A percentile compares a stretch with the other conserved stretches of the same genome.
Evolutionary conservation across 495 filamentous ascomycete genomes (phyloP).

Genomic region (Lepraria neglecta): DNA sequence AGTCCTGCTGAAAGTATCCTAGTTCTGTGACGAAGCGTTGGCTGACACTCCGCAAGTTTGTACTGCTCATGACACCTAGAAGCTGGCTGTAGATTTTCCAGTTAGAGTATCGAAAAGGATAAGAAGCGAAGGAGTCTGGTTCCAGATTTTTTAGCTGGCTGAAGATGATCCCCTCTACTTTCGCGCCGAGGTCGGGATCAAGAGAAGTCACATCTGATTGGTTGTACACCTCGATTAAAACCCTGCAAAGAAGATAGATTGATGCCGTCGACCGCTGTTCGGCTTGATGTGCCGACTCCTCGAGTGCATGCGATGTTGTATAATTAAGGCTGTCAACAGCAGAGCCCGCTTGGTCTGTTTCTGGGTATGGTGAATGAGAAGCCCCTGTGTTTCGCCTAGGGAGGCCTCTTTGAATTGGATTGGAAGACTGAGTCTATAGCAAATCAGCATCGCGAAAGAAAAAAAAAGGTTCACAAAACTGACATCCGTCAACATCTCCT

Average conservation of each 20-base stretch:
- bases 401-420: constrained; percentile 19
- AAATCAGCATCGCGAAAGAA: constrained; percentile 4
- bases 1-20: constrained; percentile 64
- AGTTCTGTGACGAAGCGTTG: constrained; percentile 76
- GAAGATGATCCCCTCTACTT: constrained; percentile 90
- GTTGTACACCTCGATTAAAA: constrained; percentile 86
- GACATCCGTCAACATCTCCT: constrained; percentile 60
- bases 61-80: constrained; percentile 88
- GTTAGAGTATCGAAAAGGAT: constrained; percentile 79
- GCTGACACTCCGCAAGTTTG: constrained; percentile 78
- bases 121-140: constrained; percentile 62
- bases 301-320: constrained; percentile 40
- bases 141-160: constrained; percentile 84
- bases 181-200: constrained; percentile 80
- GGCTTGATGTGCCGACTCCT: constrained; percentile 61
- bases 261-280: constrained; percentile 87
- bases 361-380: constrained; percentile 34
- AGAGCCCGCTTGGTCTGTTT: constrained; percentile 24
- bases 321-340: neutral
- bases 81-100: constrained; percentile 91
- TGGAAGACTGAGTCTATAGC: constrained; percentile 16
- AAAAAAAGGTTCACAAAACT: constrained; percentile 19
- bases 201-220: constrained; percentile 79
- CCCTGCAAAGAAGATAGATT: constrained; percentile 89
- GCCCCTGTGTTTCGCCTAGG: constrained; percentile 53